A percentile compares a stretch with the other conserved stretches of the same genome.
These are phyloP conservation scores for Nectriaceae sp. DNA, from an alignment of 2,329 filamentous ascomycete species.

Conservation along the genomic window DNA sequence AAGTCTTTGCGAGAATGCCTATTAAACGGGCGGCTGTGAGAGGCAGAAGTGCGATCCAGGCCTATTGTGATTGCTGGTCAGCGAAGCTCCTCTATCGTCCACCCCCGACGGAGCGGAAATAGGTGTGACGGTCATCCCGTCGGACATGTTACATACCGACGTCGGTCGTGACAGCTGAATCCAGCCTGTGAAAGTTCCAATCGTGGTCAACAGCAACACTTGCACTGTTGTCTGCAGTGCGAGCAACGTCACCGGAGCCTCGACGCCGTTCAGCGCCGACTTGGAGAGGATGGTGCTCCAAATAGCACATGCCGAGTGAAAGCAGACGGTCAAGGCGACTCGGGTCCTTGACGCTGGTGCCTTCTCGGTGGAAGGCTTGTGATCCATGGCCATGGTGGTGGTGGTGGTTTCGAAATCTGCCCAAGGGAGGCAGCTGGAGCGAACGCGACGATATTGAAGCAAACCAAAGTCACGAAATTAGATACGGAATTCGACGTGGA, in stretches of 20 bases:
- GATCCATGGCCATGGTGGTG: constrained; percentile 18
- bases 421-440: too few species aligned
- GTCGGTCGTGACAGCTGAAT: constrained; percentile 23
- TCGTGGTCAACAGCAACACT: constrained; percentile 22
- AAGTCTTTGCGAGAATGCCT: constrained; percentile 29
- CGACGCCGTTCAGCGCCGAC: constrained; percentile 28
- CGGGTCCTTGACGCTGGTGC: constrained; percentile 20
- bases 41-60: constrained; percentile 26
- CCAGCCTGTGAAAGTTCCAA: constrained; percentile 26
- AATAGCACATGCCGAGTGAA: constrained; percentile 29
- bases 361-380: constrained; percentile 15
- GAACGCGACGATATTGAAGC: too few species aligned
- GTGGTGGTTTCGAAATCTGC: too few species aligned
- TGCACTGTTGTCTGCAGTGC: constrained; percentile 28
- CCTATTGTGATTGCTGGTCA: constrained; percentile 8
- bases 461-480: too few species aligned
- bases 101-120: neutral
- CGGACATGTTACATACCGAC: constrained; percentile 17
- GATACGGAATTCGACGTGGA: too few species aligned
- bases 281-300: constrained; percentile 30
- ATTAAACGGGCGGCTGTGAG: constrained; percentile 27
- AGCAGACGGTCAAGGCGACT: constrained; percentile 27
- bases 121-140: neutral
- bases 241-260: constrained; percentile 27
- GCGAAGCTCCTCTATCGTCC: neutral